Evolutionary conservation across 495 filamentous ascomycete genomes (phyloP).

Genomic region (Cladorrhinum samala): DNA sequence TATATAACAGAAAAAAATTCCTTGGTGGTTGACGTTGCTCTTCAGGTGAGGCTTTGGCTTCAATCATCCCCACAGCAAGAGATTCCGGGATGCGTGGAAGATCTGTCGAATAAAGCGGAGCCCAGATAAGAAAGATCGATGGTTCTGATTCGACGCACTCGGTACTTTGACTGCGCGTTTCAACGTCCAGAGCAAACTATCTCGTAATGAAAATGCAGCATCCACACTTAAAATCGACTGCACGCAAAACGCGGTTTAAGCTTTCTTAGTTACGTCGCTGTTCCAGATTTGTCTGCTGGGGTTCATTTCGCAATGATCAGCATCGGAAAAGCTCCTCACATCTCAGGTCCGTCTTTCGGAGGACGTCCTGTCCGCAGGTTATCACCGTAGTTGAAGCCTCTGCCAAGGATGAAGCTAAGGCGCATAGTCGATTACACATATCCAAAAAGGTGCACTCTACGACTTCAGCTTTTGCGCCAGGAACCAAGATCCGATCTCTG

Average conservation of each 20-base stretch:
- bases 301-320: not conserved
- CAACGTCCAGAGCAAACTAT: conserved; percentile 9
- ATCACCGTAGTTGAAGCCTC: conserved; percentile 5
- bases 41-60: conserved; percentile 2
- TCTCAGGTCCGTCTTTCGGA: not conserved
- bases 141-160: conserved; percentile 10
- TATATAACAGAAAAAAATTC: not conserved
- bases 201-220: conserved; percentile 10
- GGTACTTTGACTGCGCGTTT: not conserved
- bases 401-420: conserved; percentile 2
- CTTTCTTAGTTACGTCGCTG: not conserved
- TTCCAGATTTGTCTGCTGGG: not conserved
- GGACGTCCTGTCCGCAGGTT: not conserved
- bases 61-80: conserved; percentile 1
- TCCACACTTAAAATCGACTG: conserved; percentile 11
- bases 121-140: conserved; percentile 12
- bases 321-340: not conserved
- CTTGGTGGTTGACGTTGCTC: conserved; percentile 2
- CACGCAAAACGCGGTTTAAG: not conserved
- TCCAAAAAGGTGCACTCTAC: conserved; percentile 1
- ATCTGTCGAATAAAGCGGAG: conserved; percentile 10
- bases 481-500: conserved; percentile 1
- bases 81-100: conserved; percentile 8
- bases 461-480: conserved; percentile 3
- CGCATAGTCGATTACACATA: not conserved